Percentiles rank a stretch among this genome's conserved stretches.
These are phyloP conservation scores for Delphinella strobiligena DNA, from an alignment of 2,329 filamentous ascomycete genomes.

Conservation along the genomic window DNA sequence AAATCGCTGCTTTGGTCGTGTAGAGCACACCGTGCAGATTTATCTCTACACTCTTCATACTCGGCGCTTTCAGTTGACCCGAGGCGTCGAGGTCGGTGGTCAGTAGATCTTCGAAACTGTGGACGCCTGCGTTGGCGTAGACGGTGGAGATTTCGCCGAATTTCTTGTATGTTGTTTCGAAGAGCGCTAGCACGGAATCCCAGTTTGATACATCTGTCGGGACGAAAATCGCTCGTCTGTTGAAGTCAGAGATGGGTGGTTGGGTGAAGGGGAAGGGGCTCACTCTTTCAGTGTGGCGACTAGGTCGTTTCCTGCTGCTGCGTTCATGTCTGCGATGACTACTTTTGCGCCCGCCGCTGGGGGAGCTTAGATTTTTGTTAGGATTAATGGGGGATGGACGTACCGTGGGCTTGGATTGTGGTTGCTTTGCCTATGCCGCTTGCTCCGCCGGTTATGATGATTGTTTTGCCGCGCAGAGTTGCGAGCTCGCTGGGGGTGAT, in stretches of 20 bases:
- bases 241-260: too few relatives aligned
- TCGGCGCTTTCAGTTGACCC: too few relatives aligned
- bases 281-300: too few relatives aligned
- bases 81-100: not conserved
- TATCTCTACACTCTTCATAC: too few relatives aligned
- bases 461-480: not conserved
- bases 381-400: not conserved
- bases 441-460: conserved; percentile 1
- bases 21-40: too few relatives aligned
- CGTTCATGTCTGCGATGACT: too few relatives aligned
- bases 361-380: not conserved
- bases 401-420: not conserved
- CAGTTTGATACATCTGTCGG: conserved; percentile 32
- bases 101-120: conserved; percentile 5
- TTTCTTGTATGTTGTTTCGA: conserved; percentile 30
- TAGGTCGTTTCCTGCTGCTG: too few relatives aligned
- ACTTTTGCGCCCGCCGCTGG: too few relatives aligned
- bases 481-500: too few relatives aligned
- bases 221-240: not conserved
- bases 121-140: conserved; percentile 34
- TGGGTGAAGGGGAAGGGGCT: too few relatives aligned
- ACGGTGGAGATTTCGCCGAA: conserved; percentile 37
- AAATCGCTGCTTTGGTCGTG: too few relatives aligned
- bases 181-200: conserved; percentile 31
- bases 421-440: conserved; percentile 1